A percentile compares a stretch with the other conserved stretches of the same genome.
phyloP scores from a whole-genome alignment of 2,329 filamentous ascomycete species.

The Moelleriella libera region DNA sequence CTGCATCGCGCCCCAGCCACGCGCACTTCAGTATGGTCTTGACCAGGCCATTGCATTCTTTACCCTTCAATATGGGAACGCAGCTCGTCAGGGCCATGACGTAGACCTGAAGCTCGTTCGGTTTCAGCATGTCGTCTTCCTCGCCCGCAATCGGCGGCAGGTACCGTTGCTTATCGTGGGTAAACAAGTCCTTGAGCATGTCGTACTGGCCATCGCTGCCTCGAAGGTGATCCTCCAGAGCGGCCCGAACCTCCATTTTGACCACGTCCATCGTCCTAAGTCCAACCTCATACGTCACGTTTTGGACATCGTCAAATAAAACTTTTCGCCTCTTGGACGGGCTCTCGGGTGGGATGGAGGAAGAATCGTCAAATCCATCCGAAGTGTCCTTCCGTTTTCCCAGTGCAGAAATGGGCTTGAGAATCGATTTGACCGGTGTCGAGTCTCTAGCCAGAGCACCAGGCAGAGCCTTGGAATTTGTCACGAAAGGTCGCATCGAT shows the following conservation, averaged over 20 bases:
- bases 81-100: conserved; percentile 49
- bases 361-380: conserved; percentile 24
- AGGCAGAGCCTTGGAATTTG: conserved; percentile 18
- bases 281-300: conserved; percentile 40
- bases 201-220: conserved; percentile 48
- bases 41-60: conserved; percentile 44
- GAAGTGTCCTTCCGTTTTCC: conserved; percentile 30
- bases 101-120: conserved; percentile 44
- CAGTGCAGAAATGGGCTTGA: conserved; percentile 32
- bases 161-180: conserved; percentile 30
- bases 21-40: conserved; percentile 43
- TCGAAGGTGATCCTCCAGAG: conserved; percentile 40
- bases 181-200: conserved; percentile 44
- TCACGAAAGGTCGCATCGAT: conserved; percentile 19
- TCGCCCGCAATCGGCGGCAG: conserved; percentile 23
- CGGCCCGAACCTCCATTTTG: conserved; percentile 38
- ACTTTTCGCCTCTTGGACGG: conserved; percentile 42
- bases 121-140: conserved; percentile 33
- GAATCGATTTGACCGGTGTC: conserved; percentile 37
- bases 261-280: conserved; percentile 38
- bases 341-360: conserved; percentile 18
- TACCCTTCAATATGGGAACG: conserved; percentile 43
- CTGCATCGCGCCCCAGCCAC: conserved; percentile 51
- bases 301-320: conserved; percentile 43
- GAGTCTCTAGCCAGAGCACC: conserved; percentile 17